phyloP scores from a whole-genome alignment of 768 basidiomycete species.

The Mycena olivaceomarginata region DNA sequence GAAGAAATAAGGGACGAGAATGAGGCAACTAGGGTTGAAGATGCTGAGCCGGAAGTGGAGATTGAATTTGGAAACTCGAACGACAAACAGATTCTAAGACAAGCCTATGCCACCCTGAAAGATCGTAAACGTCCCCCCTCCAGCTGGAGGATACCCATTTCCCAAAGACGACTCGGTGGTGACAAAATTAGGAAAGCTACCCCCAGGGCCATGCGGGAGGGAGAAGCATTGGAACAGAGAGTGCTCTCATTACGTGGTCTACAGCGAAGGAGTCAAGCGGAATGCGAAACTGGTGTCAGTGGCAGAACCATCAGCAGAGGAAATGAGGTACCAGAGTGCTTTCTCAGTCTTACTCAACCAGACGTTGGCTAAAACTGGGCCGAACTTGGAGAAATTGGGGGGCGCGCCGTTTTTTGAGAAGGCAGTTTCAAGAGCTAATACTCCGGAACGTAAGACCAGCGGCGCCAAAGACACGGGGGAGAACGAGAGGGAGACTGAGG shows the following conservation, averaged over 20 bases:
- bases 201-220: constrained; percentile 19
- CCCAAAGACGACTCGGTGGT: constrained; percentile 22
- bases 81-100: neutral
- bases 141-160: constrained; percentile 9
- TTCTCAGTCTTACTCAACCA: constrained; percentile 22
- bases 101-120: neutral
- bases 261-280: neutral
- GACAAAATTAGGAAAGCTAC: constrained; percentile 1
- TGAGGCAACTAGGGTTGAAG: no score
- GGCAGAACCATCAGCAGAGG: neutral
- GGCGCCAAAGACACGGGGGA: no score
- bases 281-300: neutral
- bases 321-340: constrained; percentile 10
- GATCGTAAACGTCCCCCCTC: neutral
- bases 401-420: constrained; percentile 10
- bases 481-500: no score
- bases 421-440: neutral
- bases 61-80: no score
- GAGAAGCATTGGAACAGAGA: constrained; percentile 29
- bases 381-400: neutral
- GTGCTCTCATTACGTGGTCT: constrained; percentile 25
- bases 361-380: neutral
- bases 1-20: no score
- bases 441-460: constrained; percentile 16
- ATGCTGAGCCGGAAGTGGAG: no score